A percentile compares a stretch with the other conserved stretches of the same genome.
phyloP scores from a whole-genome alignment of 176 grass and related monocot species.

The Rhynchospora breviuscula region DNA sequence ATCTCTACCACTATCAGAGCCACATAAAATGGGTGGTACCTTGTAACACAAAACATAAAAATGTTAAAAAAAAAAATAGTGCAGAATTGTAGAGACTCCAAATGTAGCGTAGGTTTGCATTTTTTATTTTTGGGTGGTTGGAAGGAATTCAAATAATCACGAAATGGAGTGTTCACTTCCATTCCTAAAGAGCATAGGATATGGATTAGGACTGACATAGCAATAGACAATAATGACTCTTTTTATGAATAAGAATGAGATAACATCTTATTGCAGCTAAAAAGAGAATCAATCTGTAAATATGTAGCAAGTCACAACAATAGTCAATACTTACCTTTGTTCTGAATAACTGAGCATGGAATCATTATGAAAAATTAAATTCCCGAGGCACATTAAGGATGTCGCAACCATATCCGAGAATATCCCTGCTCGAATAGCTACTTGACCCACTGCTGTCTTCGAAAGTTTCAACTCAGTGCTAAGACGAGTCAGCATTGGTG shows the following conservation, averaged over 20 bases:
- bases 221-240: not conserved
- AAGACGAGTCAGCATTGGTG: conserved; percentile 58
- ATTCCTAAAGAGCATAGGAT: not conserved
- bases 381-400: conserved; percentile 42
- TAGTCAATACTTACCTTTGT: not conserved
- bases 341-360: not conserved
- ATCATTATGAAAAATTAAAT: conserved; percentile 50
- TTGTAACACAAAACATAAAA: conserved; percentile 2
- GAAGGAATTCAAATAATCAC: not conserved
- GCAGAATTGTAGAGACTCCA: not conserved
- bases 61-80: not conserved
- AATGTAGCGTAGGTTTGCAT: too few species aligned
- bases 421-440: conserved; percentile 50
- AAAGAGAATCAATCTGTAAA: not conserved
- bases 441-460: conserved; percentile 53
- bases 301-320: not conserved
- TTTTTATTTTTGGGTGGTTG: too few species aligned
- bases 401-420: conserved; percentile 63
- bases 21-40: conserved; percentile 19
- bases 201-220: not conserved
- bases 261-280: not conserved
- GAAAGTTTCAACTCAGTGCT: conserved; percentile 72
- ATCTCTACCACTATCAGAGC: conserved; percentile 22
- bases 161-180: not conserved
- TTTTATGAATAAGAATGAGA: not conserved